Conservation (phyloP, 2,329 filamentous ascomycete genomes). For the Botrytis squamosa region DNA sequence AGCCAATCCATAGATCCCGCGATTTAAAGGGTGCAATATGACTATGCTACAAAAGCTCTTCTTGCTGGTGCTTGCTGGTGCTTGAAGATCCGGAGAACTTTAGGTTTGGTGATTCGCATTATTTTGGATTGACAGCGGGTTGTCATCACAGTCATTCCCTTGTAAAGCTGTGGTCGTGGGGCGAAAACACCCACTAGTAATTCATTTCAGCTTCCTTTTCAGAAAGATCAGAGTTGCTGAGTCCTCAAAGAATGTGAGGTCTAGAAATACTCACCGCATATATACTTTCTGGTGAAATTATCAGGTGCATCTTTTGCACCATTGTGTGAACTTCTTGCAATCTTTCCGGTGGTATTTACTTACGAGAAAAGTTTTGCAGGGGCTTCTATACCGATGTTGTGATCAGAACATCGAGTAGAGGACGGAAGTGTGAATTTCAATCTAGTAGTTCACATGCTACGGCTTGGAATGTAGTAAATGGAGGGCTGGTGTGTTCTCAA, state of each 20-base stretch:
- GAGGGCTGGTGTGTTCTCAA: too few species aligned
- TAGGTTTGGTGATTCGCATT: not conserved
- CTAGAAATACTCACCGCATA: not conserved
- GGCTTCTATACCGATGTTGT: not conserved
- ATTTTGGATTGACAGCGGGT: not conserved
- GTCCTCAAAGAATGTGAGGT: too few species aligned
- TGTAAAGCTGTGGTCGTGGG: not conserved
- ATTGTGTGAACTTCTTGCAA: too few species aligned
- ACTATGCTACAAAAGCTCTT: not conserved
- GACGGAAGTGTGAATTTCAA: not conserved
- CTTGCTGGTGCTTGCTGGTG: not conserved
- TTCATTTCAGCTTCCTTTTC: too few species aligned
- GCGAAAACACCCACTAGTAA: not conserved
- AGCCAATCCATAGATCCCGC: too few species aligned
- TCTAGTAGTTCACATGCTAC: not conserved
- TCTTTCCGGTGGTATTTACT: not conserved
- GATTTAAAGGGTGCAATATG: not conserved
- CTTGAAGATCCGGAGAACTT: not conserved
- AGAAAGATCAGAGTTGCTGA: too few species aligned
- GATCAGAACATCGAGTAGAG: not conserved
- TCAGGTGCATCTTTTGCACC: not conserved
- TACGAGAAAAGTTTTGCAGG: not conserved
- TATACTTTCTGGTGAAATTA: not conserved
- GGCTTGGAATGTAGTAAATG: not conserved
- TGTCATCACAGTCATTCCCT: not conserved